Evolutionary conservation across 208 protist genomes (phyloP), one percentile per base, ranked within the genome.

Genomic region (Angomonas ambiguus): DNA sequence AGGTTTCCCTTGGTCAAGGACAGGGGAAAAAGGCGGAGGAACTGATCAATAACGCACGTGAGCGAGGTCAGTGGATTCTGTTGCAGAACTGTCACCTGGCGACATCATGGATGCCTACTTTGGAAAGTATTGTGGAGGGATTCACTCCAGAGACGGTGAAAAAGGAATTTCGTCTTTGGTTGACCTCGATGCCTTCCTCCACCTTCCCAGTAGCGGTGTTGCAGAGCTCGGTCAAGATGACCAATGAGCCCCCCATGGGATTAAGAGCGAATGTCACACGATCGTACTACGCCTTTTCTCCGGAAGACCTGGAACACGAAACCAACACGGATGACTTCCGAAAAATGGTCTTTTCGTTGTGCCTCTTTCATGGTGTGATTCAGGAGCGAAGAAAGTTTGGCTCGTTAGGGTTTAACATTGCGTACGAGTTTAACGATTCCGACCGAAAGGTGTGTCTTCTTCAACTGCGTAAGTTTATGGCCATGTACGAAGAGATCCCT

Each of bases 231-330:
- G 89, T 99, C 60, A 99, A 99, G 85, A 98, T 99, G 92, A 99
- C 98, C 24, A 98, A 99, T 74, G 98, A 99, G 81, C 98, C 98
- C n/a, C 98, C 98, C 27, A 97, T 96, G 83, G 97, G 97, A 11
- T 77, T 99, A 38, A 91, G 96, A 41, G 88, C 96, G 2, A 99
- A 99, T 75, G 78, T 99, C 55, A 90, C 93, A 18, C 81, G 96
- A 8, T 97, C 95, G 13, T 99, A 97, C 80, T 93, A 88, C 71
- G 79, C 75, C 63, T 88, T 98, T 68, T 88, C 88, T 58, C 81
- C 93, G 48, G 88, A 92, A 58, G 85, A 93, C 72, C 80, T 98
- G 25, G 85, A 95, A 53, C 80, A 88, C 57, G 74, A 74, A 38
- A 79, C 70, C 34, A 94, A 96, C 79, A 83, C 92, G 8, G 67